Conservation (phyloP, 2,329 filamentous ascomycete genomes). For the Dactylellina cionopaga region DNA sequence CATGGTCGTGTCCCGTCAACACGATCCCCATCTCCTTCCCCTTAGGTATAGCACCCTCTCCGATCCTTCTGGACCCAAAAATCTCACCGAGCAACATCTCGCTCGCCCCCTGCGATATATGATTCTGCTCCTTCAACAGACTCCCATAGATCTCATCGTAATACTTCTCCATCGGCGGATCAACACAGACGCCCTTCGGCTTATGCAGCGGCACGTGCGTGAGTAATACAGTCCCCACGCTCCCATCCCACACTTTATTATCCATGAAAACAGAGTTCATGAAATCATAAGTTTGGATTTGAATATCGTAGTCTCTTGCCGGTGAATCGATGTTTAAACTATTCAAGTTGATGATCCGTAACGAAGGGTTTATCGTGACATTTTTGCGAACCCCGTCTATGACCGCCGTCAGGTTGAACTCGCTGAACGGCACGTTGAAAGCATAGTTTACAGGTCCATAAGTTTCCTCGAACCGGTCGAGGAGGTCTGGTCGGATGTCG, state of each 20-base stretch:
- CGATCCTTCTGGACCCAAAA: conserved; percentile 75
- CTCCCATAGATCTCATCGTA: conserved; percentile 73
- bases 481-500: conserved; percentile 79
- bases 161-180: conserved; percentile 84
- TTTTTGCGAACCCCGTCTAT: conserved; percentile 55
- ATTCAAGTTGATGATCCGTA: conserved; percentile 88
- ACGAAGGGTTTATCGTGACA: conserved; percentile 67
- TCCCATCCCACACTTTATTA: conserved; percentile 52
- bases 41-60: conserved; percentile 55
- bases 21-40: conserved; percentile 80
- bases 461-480: conserved; percentile 80
- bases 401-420: conserved; percentile 58
- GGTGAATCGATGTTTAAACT: conserved; percentile 93
- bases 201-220: conserved; percentile 95
- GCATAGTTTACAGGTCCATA: conserved; percentile 95
- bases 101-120: conserved; percentile 78
- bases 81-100: conserved; percentile 83
- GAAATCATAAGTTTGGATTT: conserved; percentile 80
- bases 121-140: conserved; percentile 89
- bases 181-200: conserved; percentile 79
- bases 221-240: conserved; percentile 78
- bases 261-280: conserved; percentile 66
- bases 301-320: conserved; percentile 72
- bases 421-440: conserved; percentile 75
- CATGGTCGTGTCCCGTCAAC: conserved; percentile 93